Evolutionary conservation across 345 rosid genomes (phyloP), one percentile per base, ranked within the genome.

Genomic region (Toxicodendron radicans): DNA sequence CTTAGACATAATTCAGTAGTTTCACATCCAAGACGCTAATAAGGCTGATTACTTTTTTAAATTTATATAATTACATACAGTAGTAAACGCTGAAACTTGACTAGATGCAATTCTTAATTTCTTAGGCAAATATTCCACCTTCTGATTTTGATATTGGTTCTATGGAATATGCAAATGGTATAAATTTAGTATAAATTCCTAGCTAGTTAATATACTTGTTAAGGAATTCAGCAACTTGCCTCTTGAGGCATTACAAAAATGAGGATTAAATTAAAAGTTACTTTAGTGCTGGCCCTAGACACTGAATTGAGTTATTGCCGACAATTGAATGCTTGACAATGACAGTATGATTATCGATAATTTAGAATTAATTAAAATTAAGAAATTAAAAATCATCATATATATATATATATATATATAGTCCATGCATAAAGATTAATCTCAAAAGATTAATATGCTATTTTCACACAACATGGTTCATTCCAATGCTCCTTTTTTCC

Each of bases 281-380:
- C 27, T 56, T n/a, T 56, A 18, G 59, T 56, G 59, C 59, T 18
- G 59, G 59, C 59, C 59, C 27, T 18, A 5, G 30, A 56, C 23
- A 7, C 7, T 56, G 20, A 64, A 64, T 48, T 66, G 23, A 27
- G 1, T 24, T 66, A 6, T 51, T 14, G n/a, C 4, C 32, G 0
- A 23, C 24, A 43, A 64, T 43, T 21, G 32, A 45, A 64, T 64
- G 51, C 33, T 64, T 45, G 68, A 46, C 45, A 65, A 65, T 43
- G 11, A 66, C n/a, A 23, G 24, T 24, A 17, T 23, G 20, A 66
- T 24, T 23, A 66, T 23, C 38, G 24, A 23, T 13, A 66, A 24
- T 45, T 46, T 1, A 14, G 2, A 9, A 17, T 8, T n/a, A n/a
- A n/a, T n/a, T n/a, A n/a, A 16, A 35, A 14, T 53, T 10, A 1